These are phyloP conservation scores for Penicillium sp. DNA, from an alignment of 2,329 filamentous ascomycete genomes.

Conservation along the genomic window DNA sequence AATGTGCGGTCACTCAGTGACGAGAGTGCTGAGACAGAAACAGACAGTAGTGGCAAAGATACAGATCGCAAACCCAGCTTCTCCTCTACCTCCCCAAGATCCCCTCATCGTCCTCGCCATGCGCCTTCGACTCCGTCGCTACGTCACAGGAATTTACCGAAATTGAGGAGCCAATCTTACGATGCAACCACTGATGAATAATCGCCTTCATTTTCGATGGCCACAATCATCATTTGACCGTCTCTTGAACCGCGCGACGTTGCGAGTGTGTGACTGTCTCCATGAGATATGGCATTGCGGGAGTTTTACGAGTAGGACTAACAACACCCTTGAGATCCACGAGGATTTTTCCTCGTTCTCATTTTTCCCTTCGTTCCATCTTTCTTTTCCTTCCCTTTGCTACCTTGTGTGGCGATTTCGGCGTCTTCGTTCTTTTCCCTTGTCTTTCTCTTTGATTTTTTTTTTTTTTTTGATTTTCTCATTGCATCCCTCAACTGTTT, in stretches of 20 bases:
- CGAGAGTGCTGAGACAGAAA: slow-evolving; percentile 36
- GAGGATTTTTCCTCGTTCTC: neutral
- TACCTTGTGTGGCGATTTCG: neutral
- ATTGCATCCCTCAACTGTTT: slow-evolving; percentile 9
- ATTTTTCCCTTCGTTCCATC: slow-evolving; percentile 2
- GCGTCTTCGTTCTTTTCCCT: slow-evolving; percentile 7
- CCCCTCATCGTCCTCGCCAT: slow-evolving; percentile 29
- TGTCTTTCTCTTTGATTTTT: slow-evolving; percentile 2
- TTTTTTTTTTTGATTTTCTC: slow-evolving; percentile 1
- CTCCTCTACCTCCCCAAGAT: slow-evolving; percentile 25
- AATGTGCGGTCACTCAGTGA: slow-evolving; percentile 32
- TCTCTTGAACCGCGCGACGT: neutral
- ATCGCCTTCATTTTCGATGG: slow-evolving; percentile 3
- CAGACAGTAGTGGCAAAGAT: slow-evolving; percentile 43
- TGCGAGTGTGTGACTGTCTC: neutral
- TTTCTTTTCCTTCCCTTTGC: slow-evolving; percentile 4
- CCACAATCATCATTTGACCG: neutral
- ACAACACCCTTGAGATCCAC: neutral
- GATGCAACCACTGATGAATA: slow-evolving; percentile 30
- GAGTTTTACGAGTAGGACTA: neutral
- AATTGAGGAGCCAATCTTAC: slow-evolving; percentile 35
- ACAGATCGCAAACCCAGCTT: slow-evolving; percentile 26
- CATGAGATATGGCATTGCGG: neutral
- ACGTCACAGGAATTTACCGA: slow-evolving; percentile 23
- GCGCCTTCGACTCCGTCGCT: slow-evolving; percentile 40